Evolutionary conservation across 306 rosid species (phyloP), one percentile per base, ranked within the genome.

Genomic region (Geum urbanum): DNA sequence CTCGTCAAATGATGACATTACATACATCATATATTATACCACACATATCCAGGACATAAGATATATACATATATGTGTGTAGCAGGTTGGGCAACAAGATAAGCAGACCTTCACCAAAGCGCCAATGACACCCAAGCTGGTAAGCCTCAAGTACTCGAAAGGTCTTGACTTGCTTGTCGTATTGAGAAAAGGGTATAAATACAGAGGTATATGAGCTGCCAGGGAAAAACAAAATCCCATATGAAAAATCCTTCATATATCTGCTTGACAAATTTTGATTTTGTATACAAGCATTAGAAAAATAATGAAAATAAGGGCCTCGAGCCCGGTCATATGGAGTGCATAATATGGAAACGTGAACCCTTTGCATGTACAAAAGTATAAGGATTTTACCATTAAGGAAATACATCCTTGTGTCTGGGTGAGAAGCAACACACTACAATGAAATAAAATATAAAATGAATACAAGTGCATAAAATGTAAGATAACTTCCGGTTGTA

Each of bases 361-460:
- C 69, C 19, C 67, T 63, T 51, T 12, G 51, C 37, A 75, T 65
- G 27, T 54, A 32, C 62, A 82, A 69, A 73, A 79, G 59, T 72
- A 70, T 52, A 77, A 53, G 13, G 63, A 40, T 43, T 80, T 85
- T 92, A 92, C 96, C 98, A 7, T 88, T 83, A 6, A 89, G 88
- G 81, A 92, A 92, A 72, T 76, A 66, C 85, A 85, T 85, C 80
- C 90, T 85, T 32, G 98, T 92, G 50, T 88, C 88, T 18, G 90
- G 86, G 74, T 92, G 92, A 76, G 98, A 88, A 8, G 98, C 98
- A 63, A 88, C 92, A 66, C 92, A 88, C 96, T 92, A 83, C 59
- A 79, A 66, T 70, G 39, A 39, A 48, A 40, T 62, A 16, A 52
- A 62, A 73, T 59, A 19, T 41, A 57, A 79, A 3, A 72, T 16